Evolutionary conservation across 805 yeast genomes (phyloP).

Genomic region (Brettanomyces sp.): DNA sequence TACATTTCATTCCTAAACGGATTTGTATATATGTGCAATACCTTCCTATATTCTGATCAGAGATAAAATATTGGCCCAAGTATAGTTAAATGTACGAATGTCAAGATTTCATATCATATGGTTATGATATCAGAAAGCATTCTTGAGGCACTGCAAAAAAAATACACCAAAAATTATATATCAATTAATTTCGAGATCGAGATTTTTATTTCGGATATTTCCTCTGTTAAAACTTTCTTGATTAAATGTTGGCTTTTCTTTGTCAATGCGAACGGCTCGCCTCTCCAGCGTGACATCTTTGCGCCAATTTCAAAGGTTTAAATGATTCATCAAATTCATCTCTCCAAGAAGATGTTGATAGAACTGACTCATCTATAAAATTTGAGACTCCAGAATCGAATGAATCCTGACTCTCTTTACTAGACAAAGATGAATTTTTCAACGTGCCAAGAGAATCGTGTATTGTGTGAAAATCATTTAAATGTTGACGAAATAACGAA

Average conservation of each 20-base stretch:
- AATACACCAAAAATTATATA: not conserved
- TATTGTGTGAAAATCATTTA: slow-evolving; percentile 20
- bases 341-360: slow-evolving; percentile 1
- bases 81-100: too few species aligned
- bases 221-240: too few species aligned
- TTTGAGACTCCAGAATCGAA: not conserved
- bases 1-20: slow-evolving; percentile 10
- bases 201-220: not conserved
- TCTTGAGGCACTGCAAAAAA: too few species aligned
- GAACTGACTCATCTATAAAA: not conserved
- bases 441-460: slow-evolving; percentile 18
- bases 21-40: not conserved
- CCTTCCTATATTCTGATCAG: too few species aligned
- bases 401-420: not conserved
- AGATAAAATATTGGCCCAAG: too few species aligned
- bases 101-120: too few species aligned
- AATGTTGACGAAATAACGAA: slow-evolving; percentile 15
- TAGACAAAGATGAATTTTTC: not conserved
- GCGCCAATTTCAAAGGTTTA: slow-evolving; percentile 1
- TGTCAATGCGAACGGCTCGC: too few species aligned
- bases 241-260: too few species aligned
- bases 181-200: not conserved
- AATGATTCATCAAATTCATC: not conserved
- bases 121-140: too few species aligned
- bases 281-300: too few species aligned